phyloP scores from a whole-genome alignment of 2,329 filamentous ascomycete species.

The Cladosporium sp. region DNA sequence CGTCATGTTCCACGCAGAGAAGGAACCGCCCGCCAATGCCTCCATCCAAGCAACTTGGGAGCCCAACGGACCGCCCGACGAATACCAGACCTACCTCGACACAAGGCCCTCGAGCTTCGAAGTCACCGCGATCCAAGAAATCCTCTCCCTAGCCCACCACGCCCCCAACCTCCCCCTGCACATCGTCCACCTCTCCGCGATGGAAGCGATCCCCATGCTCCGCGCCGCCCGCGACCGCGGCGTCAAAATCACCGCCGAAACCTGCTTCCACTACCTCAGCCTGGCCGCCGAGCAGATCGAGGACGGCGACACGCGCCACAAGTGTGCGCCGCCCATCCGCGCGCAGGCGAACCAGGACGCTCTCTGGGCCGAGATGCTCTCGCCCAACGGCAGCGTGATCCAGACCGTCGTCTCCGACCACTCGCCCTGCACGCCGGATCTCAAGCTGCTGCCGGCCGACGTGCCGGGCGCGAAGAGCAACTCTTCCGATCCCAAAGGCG shows the following conservation, averaged over 20 bases:
- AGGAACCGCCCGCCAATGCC: constrained; percentile 80
- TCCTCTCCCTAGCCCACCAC: constrained; percentile 70
- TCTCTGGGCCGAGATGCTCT: constrained; percentile 73
- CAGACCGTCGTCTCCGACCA: constrained; percentile 91
- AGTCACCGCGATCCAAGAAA: constrained; percentile 81
- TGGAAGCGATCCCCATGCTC: constrained; percentile 76
- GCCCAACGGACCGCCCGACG: constrained; percentile 64
- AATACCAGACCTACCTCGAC: constrained; percentile 85
- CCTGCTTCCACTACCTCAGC: constrained; percentile 90
- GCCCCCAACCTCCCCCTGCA: constrained; percentile 81
- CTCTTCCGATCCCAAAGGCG: constrained; percentile 49
- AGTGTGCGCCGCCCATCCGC: constrained; percentile 91
- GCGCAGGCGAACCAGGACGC: constrained; percentile 73
- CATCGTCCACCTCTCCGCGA: constrained; percentile 89
- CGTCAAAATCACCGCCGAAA: constrained; percentile 85
- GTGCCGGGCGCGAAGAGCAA: constrained; percentile 47
- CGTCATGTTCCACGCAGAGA: constrained; percentile 98
- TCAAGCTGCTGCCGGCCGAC: constrained; percentile 76
- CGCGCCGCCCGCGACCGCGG: constrained; percentile 65
- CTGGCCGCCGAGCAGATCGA: constrained; percentile 75
- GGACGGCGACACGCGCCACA: constrained; percentile 83
- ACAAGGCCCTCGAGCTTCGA: constrained; percentile 87
- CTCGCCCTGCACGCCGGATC: constrained; percentile 88
- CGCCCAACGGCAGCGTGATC: constrained; percentile 65
- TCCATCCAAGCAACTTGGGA: constrained; percentile 66